Evolutionary conservation across 441 rosid genomes (phyloP).

Genomic region (Hura crepitans): DNA sequence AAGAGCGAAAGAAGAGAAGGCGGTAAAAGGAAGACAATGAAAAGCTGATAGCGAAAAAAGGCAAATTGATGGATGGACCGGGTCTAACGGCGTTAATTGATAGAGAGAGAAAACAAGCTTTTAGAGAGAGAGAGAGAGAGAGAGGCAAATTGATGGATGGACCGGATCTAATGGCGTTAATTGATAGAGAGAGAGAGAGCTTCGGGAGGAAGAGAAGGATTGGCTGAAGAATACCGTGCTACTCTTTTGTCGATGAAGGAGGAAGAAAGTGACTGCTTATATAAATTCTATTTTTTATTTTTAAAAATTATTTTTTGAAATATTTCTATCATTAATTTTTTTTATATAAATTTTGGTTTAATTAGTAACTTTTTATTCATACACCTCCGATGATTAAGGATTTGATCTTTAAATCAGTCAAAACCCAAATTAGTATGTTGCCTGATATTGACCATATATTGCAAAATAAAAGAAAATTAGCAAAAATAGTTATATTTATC

Average conservation of each 20-base stretch:
- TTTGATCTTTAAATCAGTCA: neutral
- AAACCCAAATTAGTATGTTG: too few species aligned
- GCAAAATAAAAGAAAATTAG: too few species aligned
- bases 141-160: constrained; percentile 17
- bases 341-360: too few species aligned
- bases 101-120: constrained; percentile 19
- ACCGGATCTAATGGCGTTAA: constrained; percentile 41
- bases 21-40: constrained; percentile 7
- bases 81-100: constrained; percentile 34
- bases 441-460: too few species aligned
- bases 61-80: constrained; percentile 28
- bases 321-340: too few species aligned
- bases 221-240: neutral
- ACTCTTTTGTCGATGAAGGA: neutral
- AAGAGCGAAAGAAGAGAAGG: neutral
- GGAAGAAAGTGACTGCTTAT: neutral
- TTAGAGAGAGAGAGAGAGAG: constrained; percentile 3
- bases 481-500: too few species aligned
- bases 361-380: too few species aligned
- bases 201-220: neutral
- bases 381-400: too few species aligned
- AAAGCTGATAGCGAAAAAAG: constrained; percentile 15
- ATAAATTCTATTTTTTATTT: neutral
- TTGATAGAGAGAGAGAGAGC: constrained; percentile 7
- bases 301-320: too few species aligned